A percentile compares a stretch with the other conserved stretches of the same genome.
Evolutionary conservation across 2,329 filamentous ascomycete genomes (phyloP).

Genomic region (Chaetothyriales sp.): DNA sequence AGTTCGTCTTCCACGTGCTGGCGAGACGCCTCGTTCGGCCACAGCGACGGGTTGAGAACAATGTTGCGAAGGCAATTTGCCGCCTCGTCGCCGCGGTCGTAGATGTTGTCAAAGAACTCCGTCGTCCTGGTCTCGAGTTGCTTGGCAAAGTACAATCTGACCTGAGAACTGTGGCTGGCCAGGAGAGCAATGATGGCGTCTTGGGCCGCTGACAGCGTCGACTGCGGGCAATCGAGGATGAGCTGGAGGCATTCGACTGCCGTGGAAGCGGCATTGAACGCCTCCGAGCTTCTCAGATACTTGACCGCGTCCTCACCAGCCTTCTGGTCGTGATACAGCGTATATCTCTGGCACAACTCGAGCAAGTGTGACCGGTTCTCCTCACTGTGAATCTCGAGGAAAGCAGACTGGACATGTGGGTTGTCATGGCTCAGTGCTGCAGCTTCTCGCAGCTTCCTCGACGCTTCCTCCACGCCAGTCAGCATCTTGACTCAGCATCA

Average conservation of each 20-base stretch:
- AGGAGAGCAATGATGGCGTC: constrained; percentile 36
- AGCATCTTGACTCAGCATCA: neutral
- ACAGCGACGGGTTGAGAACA: constrained; percentile 32
- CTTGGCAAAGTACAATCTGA: constrained; percentile 31
- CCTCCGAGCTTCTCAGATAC: constrained; percentile 31
- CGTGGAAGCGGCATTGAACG: constrained; percentile 27
- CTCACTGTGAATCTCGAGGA: constrained; percentile 30
- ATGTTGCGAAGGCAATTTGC: constrained; percentile 35
- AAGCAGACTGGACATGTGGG: constrained; percentile 31
- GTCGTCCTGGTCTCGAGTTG: constrained; percentile 32
- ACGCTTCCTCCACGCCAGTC: constrained; percentile 27
- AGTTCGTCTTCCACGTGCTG: constrained; percentile 34
- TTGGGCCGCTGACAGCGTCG: constrained; percentile 27
- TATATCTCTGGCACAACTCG: constrained; percentile 32
- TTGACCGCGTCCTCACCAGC: constrained; percentile 32
- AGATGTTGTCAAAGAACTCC: constrained; percentile 36
- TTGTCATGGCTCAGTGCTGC: constrained; percentile 33
- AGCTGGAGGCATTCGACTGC: constrained; percentile 32
- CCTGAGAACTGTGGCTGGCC: constrained; percentile 29
- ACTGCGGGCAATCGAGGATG: constrained; percentile 26
- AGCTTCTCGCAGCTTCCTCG: constrained; percentile 36
- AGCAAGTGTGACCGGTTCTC: constrained; percentile 24
- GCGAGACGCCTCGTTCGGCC: constrained; percentile 29
- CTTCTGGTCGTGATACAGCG: constrained; percentile 27
- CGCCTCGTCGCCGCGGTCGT: constrained; percentile 34